phyloP scores from a whole-genome alignment of 306 rosid genomes.

The Canavalia gladiata region DNA sequence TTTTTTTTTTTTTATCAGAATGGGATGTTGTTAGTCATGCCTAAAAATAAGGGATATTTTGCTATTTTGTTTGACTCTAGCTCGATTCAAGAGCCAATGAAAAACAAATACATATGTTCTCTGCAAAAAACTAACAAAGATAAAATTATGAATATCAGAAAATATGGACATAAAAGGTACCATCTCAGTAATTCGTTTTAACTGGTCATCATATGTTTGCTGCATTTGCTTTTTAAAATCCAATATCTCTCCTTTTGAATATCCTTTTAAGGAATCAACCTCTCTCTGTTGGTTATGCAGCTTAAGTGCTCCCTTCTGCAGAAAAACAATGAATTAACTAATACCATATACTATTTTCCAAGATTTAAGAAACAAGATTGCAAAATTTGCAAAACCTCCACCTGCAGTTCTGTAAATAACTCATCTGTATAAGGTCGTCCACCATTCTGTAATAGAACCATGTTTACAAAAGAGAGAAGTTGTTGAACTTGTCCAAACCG shows the following conservation, averaged over 20 bases:
- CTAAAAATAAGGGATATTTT: no score
- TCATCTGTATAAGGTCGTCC: not conserved
- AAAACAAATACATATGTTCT: no score
- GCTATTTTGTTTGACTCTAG: no score
- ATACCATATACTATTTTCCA: not conserved
- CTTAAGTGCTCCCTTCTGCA: not conserved
- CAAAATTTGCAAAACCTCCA: not conserved
- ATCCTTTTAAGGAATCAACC: not conserved
- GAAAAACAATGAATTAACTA: not conserved
- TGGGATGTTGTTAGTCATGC: no score
- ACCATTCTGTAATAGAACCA: not conserved
- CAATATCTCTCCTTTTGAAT: not conserved
- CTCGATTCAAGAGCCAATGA: no score
- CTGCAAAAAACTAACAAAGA: no score
- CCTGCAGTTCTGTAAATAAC: not conserved
- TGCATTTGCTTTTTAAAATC: not conserved
- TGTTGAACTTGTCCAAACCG: not conserved
- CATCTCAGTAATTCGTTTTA: not conserved
- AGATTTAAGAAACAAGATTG: not conserved
- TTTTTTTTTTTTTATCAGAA: no score
- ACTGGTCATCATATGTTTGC: not conserved
- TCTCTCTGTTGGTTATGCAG: not conserved
- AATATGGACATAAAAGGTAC: conserved; percentile 23
- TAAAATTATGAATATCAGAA: conserved; percentile 16
- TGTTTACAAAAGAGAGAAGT: not conserved